Percentiles rank a stretch among this genome's conserved stretches.
These are phyloP conservation scores for Boechera retrofracta DNA, from an alignment of 345 rosid genomes.

Conservation along the genomic window DNA sequence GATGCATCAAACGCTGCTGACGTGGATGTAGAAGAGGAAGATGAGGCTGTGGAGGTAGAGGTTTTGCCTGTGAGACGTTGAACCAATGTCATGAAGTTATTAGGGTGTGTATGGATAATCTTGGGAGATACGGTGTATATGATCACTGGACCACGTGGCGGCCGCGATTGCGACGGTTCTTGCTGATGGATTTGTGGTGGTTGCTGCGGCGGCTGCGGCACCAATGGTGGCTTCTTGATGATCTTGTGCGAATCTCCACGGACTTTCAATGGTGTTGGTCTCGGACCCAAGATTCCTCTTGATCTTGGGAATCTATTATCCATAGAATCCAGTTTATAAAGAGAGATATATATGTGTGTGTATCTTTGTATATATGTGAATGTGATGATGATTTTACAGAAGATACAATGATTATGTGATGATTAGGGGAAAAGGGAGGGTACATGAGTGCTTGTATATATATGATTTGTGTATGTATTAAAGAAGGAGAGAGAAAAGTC, in stretches of 20 bases:
- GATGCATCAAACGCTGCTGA: conserved; percentile 43
- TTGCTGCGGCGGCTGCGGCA: conserved; percentile 48
- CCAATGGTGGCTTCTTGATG: conserved; percentile 65
- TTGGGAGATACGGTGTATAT: conserved; percentile 88
- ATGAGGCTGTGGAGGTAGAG: conserved; percentile 41
- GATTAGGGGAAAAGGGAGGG: conserved; percentile 37
- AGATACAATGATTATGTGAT: conserved; percentile 40
- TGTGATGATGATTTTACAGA: conserved; percentile 30
- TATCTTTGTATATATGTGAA: background rate
- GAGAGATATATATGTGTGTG: background rate
- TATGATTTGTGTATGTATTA: conserved; percentile 37
- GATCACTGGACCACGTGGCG: conserved; percentile 66
- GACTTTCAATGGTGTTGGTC: conserved; percentile 77
- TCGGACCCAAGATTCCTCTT: conserved; percentile 78
- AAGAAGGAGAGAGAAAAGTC: conserved; percentile 41
- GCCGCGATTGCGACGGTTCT: conserved; percentile 41
- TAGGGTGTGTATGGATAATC: conserved; percentile 83
- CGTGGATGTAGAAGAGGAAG: conserved; percentile 28
- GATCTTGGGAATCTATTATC: conserved; percentile 61
- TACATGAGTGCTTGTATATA: conserved; percentile 33
- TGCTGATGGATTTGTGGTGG: conserved; percentile 29
- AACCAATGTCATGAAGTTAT: conserved; percentile 83
- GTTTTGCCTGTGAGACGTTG: conserved; percentile 87
- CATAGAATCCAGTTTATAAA: conserved; percentile 38
- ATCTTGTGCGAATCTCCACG: conserved; percentile 82